phyloP scores from a whole-genome alignment of 1,284 basidiomycete species.

The Coriolopsis trogii region DNA sequence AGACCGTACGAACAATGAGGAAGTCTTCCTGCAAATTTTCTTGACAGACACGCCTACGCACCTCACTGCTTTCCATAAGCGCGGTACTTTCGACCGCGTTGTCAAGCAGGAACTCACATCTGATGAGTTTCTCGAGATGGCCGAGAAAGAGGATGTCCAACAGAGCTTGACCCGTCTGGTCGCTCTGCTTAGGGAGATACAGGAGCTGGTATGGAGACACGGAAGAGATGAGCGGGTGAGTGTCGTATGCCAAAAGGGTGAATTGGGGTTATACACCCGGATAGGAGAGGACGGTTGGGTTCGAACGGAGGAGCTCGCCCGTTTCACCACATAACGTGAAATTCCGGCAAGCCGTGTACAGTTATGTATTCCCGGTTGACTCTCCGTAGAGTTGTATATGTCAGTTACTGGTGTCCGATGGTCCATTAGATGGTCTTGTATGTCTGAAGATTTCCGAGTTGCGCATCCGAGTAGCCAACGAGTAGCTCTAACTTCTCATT shows the following conservation, averaged over 20 bases:
- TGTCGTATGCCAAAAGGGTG: slow-evolving; percentile 19
- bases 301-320: slow-evolving; percentile 5
- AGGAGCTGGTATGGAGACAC: slow-evolving; percentile 43
- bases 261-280: slow-evolving; percentile 8
- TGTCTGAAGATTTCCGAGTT: too few species aligned
- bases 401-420: too few species aligned
- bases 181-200: slow-evolving; percentile 48
- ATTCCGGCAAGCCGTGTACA: too few species aligned
- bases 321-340: slow-evolving; percentile 1
- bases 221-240: slow-evolving; percentile 44
- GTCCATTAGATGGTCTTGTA: too few species aligned
- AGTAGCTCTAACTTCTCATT: too few species aligned
- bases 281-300: slow-evolving; percentile 5
- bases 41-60: slow-evolving; percentile 58
- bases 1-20: slow-evolving; percentile 28
- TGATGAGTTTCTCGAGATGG: slow-evolving; percentile 20
- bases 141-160: slow-evolving; percentile 35
- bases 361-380: too few species aligned
- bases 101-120: slow-evolving; percentile 43
- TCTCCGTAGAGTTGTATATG: too few species aligned
- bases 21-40: slow-evolving; percentile 52
- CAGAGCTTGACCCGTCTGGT: slow-evolving; percentile 39
- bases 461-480: too few species aligned
- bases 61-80: slow-evolving; percentile 53
- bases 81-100: slow-evolving; percentile 44